phyloP scores from a whole-genome alignment of 257 asterid species.

The Solanum stenotomum region DNA sequence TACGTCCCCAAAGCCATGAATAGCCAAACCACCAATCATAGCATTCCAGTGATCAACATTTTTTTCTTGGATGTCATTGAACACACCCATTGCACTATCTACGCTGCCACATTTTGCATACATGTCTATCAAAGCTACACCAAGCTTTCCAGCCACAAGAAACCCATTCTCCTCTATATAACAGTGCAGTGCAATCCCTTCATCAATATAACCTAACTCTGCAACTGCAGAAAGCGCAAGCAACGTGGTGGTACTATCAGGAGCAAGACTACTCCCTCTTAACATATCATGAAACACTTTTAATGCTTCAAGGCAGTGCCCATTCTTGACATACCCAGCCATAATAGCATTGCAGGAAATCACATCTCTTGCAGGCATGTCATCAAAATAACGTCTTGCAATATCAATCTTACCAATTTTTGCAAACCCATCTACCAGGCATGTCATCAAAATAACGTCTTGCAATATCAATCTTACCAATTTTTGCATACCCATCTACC shows the following conservation, averaged over 20 bases:
- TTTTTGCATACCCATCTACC: conserved; percentile 80
- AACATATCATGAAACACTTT: conserved; percentile 57
- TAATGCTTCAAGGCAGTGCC: conserved; percentile 44
- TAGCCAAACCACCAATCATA: conserved; percentile 78
- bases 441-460: too few species aligned
- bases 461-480: too few species aligned
- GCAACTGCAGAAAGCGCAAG: conserved; percentile 69
- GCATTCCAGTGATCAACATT: conserved; percentile 76
- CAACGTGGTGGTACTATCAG: conserved; percentile 52
- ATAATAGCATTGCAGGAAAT: conserved; percentile 83
- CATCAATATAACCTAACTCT: conserved; percentile 46
- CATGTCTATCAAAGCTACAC: conserved; percentile 73
- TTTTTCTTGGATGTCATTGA: conserved; percentile 37
- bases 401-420: conserved; percentile 40
- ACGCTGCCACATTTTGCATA: conserved; percentile 79
- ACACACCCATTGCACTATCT: conserved; percentile 46
- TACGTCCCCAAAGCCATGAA: conserved; percentile 61
- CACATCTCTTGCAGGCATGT: conserved; percentile 71
- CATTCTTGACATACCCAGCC: conserved; percentile 69
- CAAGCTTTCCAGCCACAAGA: conserved; percentile 42
- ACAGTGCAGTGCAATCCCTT: conserved; percentile 46
- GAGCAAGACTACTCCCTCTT: conserved; percentile 25
- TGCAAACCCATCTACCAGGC: too few species aligned
- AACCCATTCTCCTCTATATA: conserved; percentile 39
- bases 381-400: conserved; percentile 59